Conservation (phyloP, 805 yeast species). For the Saturnispora gosingensis region DNA sequence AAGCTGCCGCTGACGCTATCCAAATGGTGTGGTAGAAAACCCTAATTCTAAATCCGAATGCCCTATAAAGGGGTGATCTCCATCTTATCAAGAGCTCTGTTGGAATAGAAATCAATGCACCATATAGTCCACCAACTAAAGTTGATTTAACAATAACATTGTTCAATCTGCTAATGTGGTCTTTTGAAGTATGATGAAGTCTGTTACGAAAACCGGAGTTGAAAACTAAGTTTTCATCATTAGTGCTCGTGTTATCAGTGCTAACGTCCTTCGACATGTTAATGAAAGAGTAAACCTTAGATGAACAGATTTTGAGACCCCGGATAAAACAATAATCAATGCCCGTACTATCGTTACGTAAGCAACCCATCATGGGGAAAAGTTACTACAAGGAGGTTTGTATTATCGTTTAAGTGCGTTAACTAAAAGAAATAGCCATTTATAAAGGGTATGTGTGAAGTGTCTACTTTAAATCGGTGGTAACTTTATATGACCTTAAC, state of each 20-base stretch:
- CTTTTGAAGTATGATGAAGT: conserved; percentile 13
- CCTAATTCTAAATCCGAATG: conserved; percentile 29
- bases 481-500: background rate
- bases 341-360: background rate
- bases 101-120: conserved; percentile 31
- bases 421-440: background rate
- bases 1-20: conserved; percentile 30
- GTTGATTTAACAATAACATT: conserved; percentile 26
- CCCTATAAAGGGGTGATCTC: conserved; percentile 30
- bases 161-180: conserved; percentile 20
- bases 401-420: background rate
- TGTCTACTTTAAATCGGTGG: no score
- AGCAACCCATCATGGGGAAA: background rate
- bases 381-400: background rate
- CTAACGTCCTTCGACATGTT: background rate
- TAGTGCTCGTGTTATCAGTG: background rate
- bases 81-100: conserved; percentile 28
- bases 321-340: conserved; percentile 17
- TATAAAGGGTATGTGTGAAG: background rate
- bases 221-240: conserved; percentile 1
- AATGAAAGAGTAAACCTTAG: background rate
- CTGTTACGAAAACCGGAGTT: conserved; percentile 14
- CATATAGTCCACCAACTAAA: conserved; percentile 29
- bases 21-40: conserved; percentile 31
- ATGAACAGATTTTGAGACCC: background rate